Base-by-base conservation (phyloP, 305 asterid species). In the Solanum hybrid region DNA sequence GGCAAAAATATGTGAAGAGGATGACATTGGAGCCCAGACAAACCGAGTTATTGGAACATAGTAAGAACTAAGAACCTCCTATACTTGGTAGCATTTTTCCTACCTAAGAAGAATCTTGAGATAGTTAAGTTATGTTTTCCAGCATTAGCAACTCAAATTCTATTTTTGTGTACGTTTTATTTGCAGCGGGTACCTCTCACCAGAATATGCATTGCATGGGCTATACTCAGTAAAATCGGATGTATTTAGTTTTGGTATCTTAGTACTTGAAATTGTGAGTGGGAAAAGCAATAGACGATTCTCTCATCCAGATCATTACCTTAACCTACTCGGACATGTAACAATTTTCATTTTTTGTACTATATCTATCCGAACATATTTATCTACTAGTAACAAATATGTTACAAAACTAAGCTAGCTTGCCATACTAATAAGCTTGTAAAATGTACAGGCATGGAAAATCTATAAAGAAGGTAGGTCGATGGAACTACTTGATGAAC, bases 221-320 rank as follows among this genome's bases (percentile, higher is more conserved):
- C 12, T 27, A 40, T 91, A 88, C 87, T 91, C 93, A 17, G 7
- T 51, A 78, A 92, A 92, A 86, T 91, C 91, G 24, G 90, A 91
- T 40, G 90, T 91, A 40, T 90, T 88, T 29, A 92, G 91, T 89
- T 92, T 92, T 56, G 94, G 94, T 17, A 92, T 92, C n/a, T 32
- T 92, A 26, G 92, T 91, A 35, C 42, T 92, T 4, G 92, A 90
- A 86, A 90, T 91, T 24, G 72, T 91, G 27, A 89, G 90, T 45
- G 90, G 90, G 26, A 86, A 90, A 12, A 88, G 87, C 71, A 92
- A 91, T 77, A 76, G 94, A 19, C 88, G 73, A 12, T 92, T 91
- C 69, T 72, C 87, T 19, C 88, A 79, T 45, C 78, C 17, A 17
- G 88, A 91, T 66, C 93, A 90, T 32, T 71, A 82, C 34, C 89